A percentile compares a stretch with the other conserved stretches of the same genome.
These are phyloP conservation scores for Lagerstroemia speciosa DNA, from an alignment of 345 rosid species.

Conservation along the genomic window DNA sequence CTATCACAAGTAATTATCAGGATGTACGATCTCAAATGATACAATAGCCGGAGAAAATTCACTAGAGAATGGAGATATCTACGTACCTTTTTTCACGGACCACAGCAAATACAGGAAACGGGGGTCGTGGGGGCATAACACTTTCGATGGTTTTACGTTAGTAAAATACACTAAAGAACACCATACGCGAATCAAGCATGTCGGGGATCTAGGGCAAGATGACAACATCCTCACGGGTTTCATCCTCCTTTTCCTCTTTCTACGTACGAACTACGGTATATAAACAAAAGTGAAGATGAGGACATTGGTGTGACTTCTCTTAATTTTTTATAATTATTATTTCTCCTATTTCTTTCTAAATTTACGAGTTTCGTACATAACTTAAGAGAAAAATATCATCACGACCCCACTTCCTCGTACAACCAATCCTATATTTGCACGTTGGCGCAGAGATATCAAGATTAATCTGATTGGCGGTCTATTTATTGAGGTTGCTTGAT, in stretches of 20 bases:
- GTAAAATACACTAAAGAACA: constrained; percentile 13
- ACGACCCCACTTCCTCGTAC: not conserved
- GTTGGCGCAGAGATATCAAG: not conserved
- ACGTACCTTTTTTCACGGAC: not conserved
- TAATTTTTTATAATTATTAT: too few relatives aligned
- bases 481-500: not conserved
- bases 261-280: too few relatives aligned
- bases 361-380: constrained; percentile 13
- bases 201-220: constrained; percentile 31
- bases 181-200: constrained; percentile 12
- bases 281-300: too few relatives aligned
- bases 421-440: not conserved
- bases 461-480: not conserved
- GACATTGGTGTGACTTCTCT: too few relatives aligned
- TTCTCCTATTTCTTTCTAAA: constrained; percentile 10
- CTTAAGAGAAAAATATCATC: not conserved
- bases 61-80: not conserved
- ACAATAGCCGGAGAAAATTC: too few relatives aligned
- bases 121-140: not conserved
- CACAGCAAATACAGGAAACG: not conserved
- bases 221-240: constrained; percentile 18
- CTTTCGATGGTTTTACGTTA: not conserved
- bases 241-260: not conserved
- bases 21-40: too few relatives aligned
- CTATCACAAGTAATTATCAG: too few relatives aligned